A percentile compares a stretch with the other conserved stretches of the same genome.
Conservation (phyloP, 768 basidiomycete genomes). For the Trametes sanguinea region DNA sequence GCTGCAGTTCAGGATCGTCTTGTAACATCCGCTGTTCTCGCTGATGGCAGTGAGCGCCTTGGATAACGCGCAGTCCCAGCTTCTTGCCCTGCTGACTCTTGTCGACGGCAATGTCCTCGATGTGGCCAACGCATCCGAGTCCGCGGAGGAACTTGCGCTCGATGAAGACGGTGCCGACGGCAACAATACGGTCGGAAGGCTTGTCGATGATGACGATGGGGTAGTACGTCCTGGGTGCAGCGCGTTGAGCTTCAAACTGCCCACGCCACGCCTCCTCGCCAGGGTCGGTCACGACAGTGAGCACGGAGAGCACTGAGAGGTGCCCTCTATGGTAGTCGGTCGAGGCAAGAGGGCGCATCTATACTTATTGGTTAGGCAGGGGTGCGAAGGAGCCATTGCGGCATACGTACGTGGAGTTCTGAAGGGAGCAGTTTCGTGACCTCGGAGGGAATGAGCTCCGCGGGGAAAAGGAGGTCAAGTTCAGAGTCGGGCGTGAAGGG, state of each 20-base stretch:
- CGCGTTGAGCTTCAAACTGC: constrained; percentile 65
- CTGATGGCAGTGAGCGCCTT: constrained; percentile 85
- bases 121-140: constrained; percentile 88
- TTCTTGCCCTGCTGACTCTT: constrained; percentile 88
- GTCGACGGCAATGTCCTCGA: constrained; percentile 97
- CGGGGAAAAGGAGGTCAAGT: constrained; percentile 79
- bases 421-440: constrained; percentile 60
- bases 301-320: constrained; percentile 75
- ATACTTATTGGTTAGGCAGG: background rate
- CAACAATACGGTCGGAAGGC: constrained; percentile 76
- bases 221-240: constrained; percentile 68
- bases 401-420: constrained; percentile 62
- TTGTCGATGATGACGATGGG: constrained; percentile 82
- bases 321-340: constrained; percentile 84
- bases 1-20: constrained; percentile 96
- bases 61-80: constrained; percentile 84
- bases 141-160: constrained; percentile 94
- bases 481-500: constrained; percentile 59
- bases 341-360: constrained; percentile 90
- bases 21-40: constrained; percentile 83
- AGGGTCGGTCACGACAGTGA: constrained; percentile 69
- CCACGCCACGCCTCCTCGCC: constrained; percentile 67
- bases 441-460: constrained; percentile 66
- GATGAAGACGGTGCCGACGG: constrained; percentile 78
- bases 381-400: too few relatives aligned